Evolutionary conservation across 2,329 filamentous ascomycete genomes (phyloP), one percentile per base, ranked within the genome.

Genomic region (Xylariaceae sp.): DNA sequence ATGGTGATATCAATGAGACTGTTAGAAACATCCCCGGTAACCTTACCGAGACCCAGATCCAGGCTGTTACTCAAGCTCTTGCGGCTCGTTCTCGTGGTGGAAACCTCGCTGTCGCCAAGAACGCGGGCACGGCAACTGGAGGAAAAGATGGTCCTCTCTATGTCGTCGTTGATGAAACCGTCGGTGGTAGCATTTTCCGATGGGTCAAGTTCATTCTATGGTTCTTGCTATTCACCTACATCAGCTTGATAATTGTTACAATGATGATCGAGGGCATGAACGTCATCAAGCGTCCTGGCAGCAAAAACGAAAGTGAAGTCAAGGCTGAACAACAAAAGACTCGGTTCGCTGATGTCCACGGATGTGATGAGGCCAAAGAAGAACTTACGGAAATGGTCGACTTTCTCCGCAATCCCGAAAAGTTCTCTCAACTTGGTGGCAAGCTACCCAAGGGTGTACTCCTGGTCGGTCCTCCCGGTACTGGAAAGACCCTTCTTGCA

Each of bases 361-460:
- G 93, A 39, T 97, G 91, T 53, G 90, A 97, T 50, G 94, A 98
- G 66, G 93, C 93, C 50, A 98, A 97, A 70, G 94, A 98, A 57
- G 93, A 98, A 65, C 78, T 98, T 3, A 87, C 95, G 65, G 93
- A 98, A 65, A 81, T 98, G 39, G 91, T 98, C 36, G 93, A 98
- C 56, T 98, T 98, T 57, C 69, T 98, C 52, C 87, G 89, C 65
- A 90, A 91, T 62, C 94, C 93, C 0, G 87, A 95, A 9, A 88
- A 86, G 59, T 98, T 97, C 68, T 90, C 87, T 35, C 88, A 88
- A 47, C 83, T 98, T 36, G 93, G 93, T 60, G 93, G 93, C 56
- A 96, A 97, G 68, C 79, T 98, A 40, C 93, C 93, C 41, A 98
- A 97, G 68, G 93, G 93, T 72, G 89, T 98, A 44, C 77, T 98